phyloP scores from a whole-genome alignment of 2,329 filamentous ascomycete genomes.

The Ophiostoma pallidulum region DNA sequence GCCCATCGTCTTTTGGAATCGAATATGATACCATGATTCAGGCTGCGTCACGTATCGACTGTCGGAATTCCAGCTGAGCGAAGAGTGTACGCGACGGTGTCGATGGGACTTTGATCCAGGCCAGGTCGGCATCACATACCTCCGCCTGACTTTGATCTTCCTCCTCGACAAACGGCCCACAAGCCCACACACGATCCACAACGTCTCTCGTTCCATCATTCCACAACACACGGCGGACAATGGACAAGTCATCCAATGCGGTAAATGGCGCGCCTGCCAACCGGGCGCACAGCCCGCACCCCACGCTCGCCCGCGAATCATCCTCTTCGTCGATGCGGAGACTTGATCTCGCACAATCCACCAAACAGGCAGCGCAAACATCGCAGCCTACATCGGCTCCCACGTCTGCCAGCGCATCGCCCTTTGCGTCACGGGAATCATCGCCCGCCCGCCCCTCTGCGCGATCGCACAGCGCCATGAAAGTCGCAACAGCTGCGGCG shows the following conservation, averaged over 20 bases:
- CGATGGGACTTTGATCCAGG: slow-evolving; percentile 2
- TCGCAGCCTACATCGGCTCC: slow-evolving; percentile 20
- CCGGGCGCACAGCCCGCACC: slow-evolving; percentile 16
- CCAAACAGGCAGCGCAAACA: slow-evolving; percentile 14
- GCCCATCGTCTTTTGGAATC: not conserved
- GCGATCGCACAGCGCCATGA: slow-evolving; percentile 20
- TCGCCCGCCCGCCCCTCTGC: slow-evolving; percentile 36
- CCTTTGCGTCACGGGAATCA: slow-evolving; percentile 33
- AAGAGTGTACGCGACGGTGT: slow-evolving; percentile 1
- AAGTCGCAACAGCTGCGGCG: slow-evolving; percentile 22
- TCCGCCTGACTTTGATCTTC: slow-evolving; percentile 13
- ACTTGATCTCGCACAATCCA: slow-evolving; percentile 15
- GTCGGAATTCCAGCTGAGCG: slow-evolving; percentile 10
- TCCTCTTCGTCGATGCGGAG: slow-evolving; percentile 18
- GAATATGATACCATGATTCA: slow-evolving; percentile 15
- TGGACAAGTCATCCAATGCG: slow-evolving; percentile 28
- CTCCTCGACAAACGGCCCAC: slow-evolving; percentile 14
- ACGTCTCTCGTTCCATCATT: slow-evolving; percentile 16
- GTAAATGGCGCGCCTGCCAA: slow-evolving; percentile 21
- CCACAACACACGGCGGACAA: slow-evolving; percentile 20
- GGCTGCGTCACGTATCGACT: slow-evolving; percentile 4
- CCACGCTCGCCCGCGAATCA: slow-evolving; percentile 22
- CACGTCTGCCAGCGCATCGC: slow-evolving; percentile 24
- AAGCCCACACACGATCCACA: slow-evolving; percentile 3
- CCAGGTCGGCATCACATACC: not conserved